Percentiles rank a stretch among this genome's conserved stretches.
phyloP scores from a whole-genome alignment of 495 filamentous ascomycete species.

The Penicillium mononematosum region DNA sequence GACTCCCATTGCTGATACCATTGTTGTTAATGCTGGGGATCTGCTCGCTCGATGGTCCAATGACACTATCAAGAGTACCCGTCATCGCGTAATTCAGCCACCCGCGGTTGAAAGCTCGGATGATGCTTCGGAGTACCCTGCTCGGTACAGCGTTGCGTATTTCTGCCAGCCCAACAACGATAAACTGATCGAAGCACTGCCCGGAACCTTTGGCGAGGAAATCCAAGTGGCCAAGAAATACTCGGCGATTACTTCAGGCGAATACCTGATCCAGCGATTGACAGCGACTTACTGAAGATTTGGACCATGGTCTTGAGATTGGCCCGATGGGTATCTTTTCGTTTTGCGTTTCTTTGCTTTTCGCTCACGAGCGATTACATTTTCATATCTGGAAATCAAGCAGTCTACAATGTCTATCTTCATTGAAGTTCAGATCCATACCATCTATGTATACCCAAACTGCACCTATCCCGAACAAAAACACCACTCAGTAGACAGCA shows the following conservation, averaged over 20 bases:
- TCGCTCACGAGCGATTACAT: not conserved
- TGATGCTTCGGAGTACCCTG: conserved; percentile 34
- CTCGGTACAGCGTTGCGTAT: conserved; percentile 60
- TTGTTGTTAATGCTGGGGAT: conserved; percentile 92
- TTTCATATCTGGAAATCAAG: not conserved
- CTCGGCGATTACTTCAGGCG: conserved; percentile 69
- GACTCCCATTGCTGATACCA: conserved; percentile 75
- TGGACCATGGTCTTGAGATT: not conserved
- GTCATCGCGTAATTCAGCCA: conserved; percentile 88
- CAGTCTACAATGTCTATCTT: not conserved
- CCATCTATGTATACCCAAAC: not conserved
- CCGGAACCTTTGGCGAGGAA: conserved; percentile 73
- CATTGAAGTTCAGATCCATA: not conserved
- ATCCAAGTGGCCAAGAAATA: conserved; percentile 70
- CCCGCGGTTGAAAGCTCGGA: conserved; percentile 37
- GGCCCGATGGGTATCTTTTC: not conserved
- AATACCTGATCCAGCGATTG: conserved; percentile 81
- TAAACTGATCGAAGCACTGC: conserved; percentile 76
- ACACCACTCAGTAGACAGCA: conserved; percentile 39
- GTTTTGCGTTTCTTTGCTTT: not conserved
- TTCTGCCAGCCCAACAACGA: conserved; percentile 93
- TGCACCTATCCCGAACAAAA: not conserved
- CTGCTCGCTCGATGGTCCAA: conserved; percentile 88
- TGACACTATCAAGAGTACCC: conserved; percentile 81
- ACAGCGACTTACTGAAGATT: conserved; percentile 60